These are phyloP conservation scores for Populus hybrid DNA, from an alignment of 441 rosid genomes.

Conservation along the genomic window DNA sequence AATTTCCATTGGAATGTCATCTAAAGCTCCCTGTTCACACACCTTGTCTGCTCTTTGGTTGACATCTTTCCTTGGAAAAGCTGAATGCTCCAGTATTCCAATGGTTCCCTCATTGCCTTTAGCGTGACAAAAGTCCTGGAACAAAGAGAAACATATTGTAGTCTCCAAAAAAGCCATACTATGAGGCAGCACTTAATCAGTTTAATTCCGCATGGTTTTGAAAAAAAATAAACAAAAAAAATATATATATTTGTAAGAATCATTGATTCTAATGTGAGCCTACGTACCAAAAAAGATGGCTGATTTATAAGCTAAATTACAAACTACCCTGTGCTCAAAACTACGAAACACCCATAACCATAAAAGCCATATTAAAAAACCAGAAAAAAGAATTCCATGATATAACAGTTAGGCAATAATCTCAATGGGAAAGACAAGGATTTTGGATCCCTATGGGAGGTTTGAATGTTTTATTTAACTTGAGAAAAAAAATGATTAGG, in stretches of 20 bases:
- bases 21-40: slow-evolving; percentile 52
- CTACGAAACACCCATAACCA: neutral
- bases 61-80: slow-evolving; percentile 30
- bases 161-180: slow-evolving; percentile 9
- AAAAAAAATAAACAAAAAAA: too few relatives aligned
- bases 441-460: neutral
- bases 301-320: neutral
- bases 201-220: too few relatives aligned
- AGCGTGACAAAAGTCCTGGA: slow-evolving; percentile 53
- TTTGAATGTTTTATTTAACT: neutral
- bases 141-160: slow-evolving; percentile 14
- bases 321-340: neutral
- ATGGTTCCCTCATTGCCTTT: slow-evolving; percentile 37
- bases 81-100: slow-evolving; percentile 34
- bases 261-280: neutral
- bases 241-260: too few relatives aligned
- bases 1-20: slow-evolving; percentile 94
- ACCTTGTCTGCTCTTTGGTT: slow-evolving; percentile 39
- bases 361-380: too few relatives aligned
- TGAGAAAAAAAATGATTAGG: too few relatives aligned
- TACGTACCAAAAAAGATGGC: neutral
- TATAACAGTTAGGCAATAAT: too few relatives aligned
- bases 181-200: neutral
- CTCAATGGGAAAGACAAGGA: neutral
- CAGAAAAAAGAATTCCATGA: too few relatives aligned